Evolutionary conservation across 352 stramenopile genomes (phyloP).

Genomic region (Globisporangium spinosum): DNA sequence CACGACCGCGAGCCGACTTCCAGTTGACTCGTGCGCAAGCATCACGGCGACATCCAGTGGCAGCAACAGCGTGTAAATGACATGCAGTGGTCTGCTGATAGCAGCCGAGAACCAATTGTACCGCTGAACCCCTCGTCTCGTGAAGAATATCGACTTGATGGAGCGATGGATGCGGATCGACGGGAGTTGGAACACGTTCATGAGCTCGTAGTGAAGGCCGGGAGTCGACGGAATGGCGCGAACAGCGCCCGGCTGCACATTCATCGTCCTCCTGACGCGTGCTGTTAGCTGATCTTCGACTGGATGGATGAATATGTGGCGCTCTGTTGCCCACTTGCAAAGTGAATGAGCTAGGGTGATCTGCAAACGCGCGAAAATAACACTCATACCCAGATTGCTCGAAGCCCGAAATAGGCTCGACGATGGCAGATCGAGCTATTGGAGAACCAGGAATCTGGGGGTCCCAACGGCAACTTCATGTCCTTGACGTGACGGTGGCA

Average conservation of each 20-base stretch:
- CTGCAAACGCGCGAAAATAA: too few species aligned
- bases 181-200: not conserved
- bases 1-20: not conserved
- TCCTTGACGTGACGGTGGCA: too few species aligned
- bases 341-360: too few species aligned
- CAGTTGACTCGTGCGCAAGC: not conserved
- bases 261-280: not conserved
- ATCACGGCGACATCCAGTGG: not conserved
- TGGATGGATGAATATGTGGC: too few species aligned
- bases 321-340: too few species aligned
- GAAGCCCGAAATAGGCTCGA: too few species aligned
- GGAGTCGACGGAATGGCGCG: not conserved
- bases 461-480: too few species aligned
- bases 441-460: too few species aligned
- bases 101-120: not conserved
- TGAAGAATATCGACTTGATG: conserved; percentile 10
- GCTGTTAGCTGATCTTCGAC: too few species aligned
- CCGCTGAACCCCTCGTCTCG: not conserved
- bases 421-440: too few species aligned
- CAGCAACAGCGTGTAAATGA: not conserved
- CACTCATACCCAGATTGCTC: too few species aligned
- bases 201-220: not conserved
- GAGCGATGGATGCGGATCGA: not conserved
- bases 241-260: not conserved
- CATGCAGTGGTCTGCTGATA: not conserved